These are phyloP conservation scores for Truncatella angustata DNA, from an alignment of 2,329 filamentous ascomycete species.

Conservation along the genomic window DNA sequence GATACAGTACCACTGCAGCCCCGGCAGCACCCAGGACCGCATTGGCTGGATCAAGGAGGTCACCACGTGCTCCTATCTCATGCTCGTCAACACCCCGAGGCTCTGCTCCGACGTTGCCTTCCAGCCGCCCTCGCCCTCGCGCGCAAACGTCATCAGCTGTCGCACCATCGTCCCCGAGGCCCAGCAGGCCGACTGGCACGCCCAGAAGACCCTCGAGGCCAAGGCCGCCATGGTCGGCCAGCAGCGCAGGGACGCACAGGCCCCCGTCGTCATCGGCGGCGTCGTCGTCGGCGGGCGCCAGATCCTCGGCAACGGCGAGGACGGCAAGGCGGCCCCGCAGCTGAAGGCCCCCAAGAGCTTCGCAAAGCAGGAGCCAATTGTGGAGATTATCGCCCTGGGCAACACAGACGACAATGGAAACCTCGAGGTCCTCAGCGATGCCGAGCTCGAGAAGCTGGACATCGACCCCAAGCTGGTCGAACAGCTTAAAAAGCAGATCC, in stretches of 20 bases:
- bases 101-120: conserved; percentile 88
- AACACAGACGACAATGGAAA: conserved; percentile 57
- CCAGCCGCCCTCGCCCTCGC: conserved; percentile 73
- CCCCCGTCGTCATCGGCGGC: conserved; percentile 46
- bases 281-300: conserved; percentile 51
- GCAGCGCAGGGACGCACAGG: conserved; percentile 20
- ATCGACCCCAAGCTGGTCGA: conserved; percentile 68
- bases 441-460: conserved; percentile 67
- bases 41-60: conserved; percentile 94
- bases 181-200: conserved; percentile 38
- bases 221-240: conserved; percentile 33
- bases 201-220: conserved; percentile 35
- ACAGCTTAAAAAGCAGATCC: conserved; percentile 64
- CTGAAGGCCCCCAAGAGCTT: conserved; percentile 45
- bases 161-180: conserved; percentile 64
- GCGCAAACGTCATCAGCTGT: conserved; percentile 75
- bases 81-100: conserved; percentile 87
- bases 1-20: conserved; percentile 77
- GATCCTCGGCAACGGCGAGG: conserved; percentile 45
- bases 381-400: conserved; percentile 45
- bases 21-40: conserved; percentile 67
- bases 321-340: conserved; percentile 44
- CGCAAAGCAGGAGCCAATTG: conserved; percentile 25
- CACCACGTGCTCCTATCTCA: conserved; percentile 86
- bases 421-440: conserved; percentile 58